Conservation (phyloP, 164 flowering plant species). For the Hamamelis virginiana region DNA sequence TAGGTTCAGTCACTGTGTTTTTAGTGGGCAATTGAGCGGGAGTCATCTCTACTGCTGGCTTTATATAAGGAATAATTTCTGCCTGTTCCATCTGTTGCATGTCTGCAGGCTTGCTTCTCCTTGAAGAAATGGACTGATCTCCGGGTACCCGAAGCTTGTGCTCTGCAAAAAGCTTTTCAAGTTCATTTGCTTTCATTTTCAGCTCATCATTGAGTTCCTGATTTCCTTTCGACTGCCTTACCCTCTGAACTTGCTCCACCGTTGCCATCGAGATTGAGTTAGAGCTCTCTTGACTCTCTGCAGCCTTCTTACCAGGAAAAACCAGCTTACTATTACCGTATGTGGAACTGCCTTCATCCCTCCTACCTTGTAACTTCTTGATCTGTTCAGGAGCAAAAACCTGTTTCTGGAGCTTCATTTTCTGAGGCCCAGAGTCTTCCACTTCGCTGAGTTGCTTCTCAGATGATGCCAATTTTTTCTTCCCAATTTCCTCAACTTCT, state of each 20-base stretch:
- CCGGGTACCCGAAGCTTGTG: slow-evolving; percentile 86
- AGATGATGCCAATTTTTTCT: slow-evolving; percentile 23
- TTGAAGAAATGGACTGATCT: slow-evolving; percentile 57
- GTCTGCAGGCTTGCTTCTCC: slow-evolving; percentile 57
- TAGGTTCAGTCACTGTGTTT: slow-evolving; percentile 23
- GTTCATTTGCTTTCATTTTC: slow-evolving; percentile 88
- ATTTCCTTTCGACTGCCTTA: slow-evolving; percentile 70
- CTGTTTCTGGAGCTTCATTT: slow-evolving; percentile 49
- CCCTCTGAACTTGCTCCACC: slow-evolving; percentile 61
- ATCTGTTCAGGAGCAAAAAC: slow-evolving; percentile 42
- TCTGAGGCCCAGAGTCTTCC: slow-evolving; percentile 42
- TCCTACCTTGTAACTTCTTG: slow-evolving; percentile 35
- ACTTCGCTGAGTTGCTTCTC: slow-evolving; percentile 26
- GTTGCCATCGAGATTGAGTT: slow-evolving; percentile 22
- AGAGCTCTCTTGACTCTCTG: slow-evolving; percentile 35
- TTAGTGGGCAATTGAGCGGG: slow-evolving; percentile 31
- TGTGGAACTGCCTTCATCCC: slow-evolving; percentile 28
- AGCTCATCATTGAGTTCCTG: slow-evolving; percentile 90
- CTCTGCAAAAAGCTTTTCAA: slow-evolving; percentile 96
- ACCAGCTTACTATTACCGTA: slow-evolving; percentile 27
- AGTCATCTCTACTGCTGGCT: slow-evolving; percentile 29
- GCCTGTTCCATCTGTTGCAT: slow-evolving; percentile 38
- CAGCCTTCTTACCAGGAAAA: slow-evolving; percentile 23
- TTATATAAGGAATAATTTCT: slow-evolving; percentile 27
- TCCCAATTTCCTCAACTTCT: slow-evolving; percentile 32